Evolutionary conservation across 2,329 filamentous ascomycete genomes (phyloP), one percentile per base, ranked within the genome.

Genomic region (Lecanicillium sp.): DNA sequence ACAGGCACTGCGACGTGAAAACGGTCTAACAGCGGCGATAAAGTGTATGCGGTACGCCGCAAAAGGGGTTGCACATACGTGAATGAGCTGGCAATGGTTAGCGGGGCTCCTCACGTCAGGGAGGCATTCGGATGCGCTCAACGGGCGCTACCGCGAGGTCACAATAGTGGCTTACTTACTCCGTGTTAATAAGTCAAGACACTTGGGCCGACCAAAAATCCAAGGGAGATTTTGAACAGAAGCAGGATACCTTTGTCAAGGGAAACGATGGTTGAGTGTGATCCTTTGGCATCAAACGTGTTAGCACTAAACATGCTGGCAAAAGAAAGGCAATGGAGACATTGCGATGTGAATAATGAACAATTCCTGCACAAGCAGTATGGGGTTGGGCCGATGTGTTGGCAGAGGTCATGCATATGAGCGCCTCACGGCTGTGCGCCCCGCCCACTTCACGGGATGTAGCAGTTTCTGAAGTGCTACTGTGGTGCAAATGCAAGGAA

Each of bases 21-120:
- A 6, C 22, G 6, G 22, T 25, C 22, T 25, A 25, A 25, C 6
- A 25, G 59, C n/a, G n/a, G n/a, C n/a, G n/a, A 25, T 7, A 25
- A 25, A 25, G 6, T 11, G 7, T 7, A 25, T 11, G 60, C 61
- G 65, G 63, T 59, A 57, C 58, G 66, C 59, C 47, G 55, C 57
- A 62, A 63, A 70, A 71, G 71, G 65, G 69, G 73, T 70, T 71
- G 65, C 68, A 64, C 67, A 70, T 71, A 70, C 62, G 71, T 65
- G 62, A 65, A 73, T 78, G 75, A 68, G 75, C 68, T 78, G 74
- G 73, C 74, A 78, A 11, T 11, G 7, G 22, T 25, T 25, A 25
- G 22, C 22, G 22, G 22, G 22, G 22, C 11, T 25, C 22, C 22
- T 25, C 22, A 25, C 22, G 22, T 25, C 22, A 25, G 53, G 62